Evolutionary conservation across 2,329 filamentous ascomycete genomes (phyloP).

Genomic region (Chaetomium globosum): DNA sequence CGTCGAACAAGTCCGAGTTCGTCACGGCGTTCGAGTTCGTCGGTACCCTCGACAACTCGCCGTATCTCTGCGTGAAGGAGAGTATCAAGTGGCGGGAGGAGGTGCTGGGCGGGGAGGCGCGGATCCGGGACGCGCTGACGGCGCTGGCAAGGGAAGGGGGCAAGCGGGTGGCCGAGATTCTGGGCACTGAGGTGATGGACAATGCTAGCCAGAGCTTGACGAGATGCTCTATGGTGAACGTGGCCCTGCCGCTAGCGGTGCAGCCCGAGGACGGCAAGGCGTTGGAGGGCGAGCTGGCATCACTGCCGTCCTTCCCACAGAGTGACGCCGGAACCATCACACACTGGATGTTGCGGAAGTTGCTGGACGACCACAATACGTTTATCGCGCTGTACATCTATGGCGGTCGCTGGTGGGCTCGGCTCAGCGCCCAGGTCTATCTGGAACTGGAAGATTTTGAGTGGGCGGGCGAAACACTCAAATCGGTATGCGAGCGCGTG

Average conservation of each 20-base stretch:
- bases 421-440: conserved; percentile 82
- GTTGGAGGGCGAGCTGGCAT: conserved; percentile 39
- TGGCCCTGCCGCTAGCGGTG: conserved; percentile 67
- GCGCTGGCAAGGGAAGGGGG: conserved; percentile 67
- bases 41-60: conserved; percentile 72
- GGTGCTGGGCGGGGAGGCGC: conserved; percentile 72
- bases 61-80: conserved; percentile 72
- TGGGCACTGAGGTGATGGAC: conserved; percentile 74
- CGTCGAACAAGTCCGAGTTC: conserved; percentile 58
- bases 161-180: conserved; percentile 57
- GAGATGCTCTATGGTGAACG: conserved; percentile 71
- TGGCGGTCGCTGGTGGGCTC: conserved; percentile 64
- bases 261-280: conserved; percentile 20
- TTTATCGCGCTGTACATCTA: conserved; percentile 69
- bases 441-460: conserved; percentile 79
- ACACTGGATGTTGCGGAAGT: conserved; percentile 59
- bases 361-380: conserved; percentile 67
- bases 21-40: conserved; percentile 74
- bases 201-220: conserved; percentile 64
- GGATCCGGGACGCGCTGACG: conserved; percentile 65
- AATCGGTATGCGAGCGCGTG: conserved; percentile 50
- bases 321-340: conserved; percentile 46
- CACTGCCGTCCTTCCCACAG: conserved; percentile 36
- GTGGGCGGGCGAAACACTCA: conserved; percentile 64
- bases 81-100: conserved; percentile 70